phyloP scores from a whole-genome alignment of 331 rosid genomes.

The Acacia pycnantha region DNA sequence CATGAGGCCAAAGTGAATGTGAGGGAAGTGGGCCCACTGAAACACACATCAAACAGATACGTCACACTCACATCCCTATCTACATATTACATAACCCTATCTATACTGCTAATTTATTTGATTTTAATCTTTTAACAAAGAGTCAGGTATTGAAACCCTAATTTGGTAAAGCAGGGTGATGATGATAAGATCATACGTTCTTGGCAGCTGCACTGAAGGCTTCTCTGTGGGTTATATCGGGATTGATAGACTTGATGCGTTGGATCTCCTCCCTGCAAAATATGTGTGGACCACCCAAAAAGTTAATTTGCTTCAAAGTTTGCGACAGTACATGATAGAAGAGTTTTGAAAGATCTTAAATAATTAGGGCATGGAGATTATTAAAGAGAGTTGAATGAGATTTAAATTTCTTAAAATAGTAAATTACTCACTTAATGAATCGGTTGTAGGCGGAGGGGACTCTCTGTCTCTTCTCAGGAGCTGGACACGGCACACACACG shows the following conservation, averaged over 20 bases:
- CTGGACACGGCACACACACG: conserved; percentile 46
- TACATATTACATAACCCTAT: conserved; percentile 1
- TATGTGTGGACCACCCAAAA: conserved; percentile 24
- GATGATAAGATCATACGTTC: conserved; percentile 51
- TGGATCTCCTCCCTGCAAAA: conserved; percentile 86
- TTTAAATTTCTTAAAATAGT: not conserved
- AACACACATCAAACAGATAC: conserved; percentile 30
- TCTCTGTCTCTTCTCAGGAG: conserved; percentile 94
- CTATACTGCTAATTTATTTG: conserved; percentile 16
- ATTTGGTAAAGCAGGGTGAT: conserved; percentile 2
- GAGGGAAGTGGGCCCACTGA: conserved; percentile 97
- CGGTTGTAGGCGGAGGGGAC: conserved; percentile 94
- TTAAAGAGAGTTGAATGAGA: not conserved
- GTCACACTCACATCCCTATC: conserved; percentile 8
- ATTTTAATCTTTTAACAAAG: not conserved
- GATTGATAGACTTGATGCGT: conserved; percentile 90
- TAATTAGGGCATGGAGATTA: not conserved
- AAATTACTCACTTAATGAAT: conserved; percentile 73
- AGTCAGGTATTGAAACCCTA: conserved; percentile 24
- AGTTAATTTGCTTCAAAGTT: conserved; percentile 31
- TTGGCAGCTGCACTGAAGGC: conserved; percentile 96
- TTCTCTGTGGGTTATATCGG: conserved; percentile 88
- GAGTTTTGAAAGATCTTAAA: not conserved
- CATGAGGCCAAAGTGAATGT: conserved; percentile 91
- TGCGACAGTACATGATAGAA: not conserved